phyloP scores from a whole-genome alignment of 768 basidiomycete genomes.

The Lactarius hengduanensis region DNA sequence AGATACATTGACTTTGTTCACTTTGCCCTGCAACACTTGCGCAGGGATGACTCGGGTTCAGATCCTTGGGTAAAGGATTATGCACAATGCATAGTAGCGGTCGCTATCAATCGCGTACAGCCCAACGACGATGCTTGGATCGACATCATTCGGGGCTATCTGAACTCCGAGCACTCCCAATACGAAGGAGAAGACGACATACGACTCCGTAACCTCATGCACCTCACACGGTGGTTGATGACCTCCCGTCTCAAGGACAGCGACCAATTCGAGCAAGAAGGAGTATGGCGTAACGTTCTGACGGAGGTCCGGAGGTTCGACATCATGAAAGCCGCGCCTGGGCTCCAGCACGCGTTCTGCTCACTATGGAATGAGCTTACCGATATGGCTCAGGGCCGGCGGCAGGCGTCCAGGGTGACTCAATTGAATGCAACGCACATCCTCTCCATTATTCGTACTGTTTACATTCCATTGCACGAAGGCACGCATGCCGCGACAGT shows the following conservation, averaged over 20 bases:
- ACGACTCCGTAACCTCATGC: conserved; percentile 6
- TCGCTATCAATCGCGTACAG: conserved; percentile 5
- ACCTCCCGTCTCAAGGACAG: neutral
- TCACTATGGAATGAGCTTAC: conserved; percentile 13
- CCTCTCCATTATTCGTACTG: neutral
- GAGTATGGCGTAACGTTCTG: conserved; percentile 4
- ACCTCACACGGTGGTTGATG: neutral
- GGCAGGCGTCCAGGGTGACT: neutral
- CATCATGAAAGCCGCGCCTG: neutral
- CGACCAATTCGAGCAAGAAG: neutral
- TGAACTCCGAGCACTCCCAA: neutral
- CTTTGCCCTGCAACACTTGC: neutral
- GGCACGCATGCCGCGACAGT: neutral
- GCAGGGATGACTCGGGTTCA: neutral
- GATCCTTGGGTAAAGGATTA: neutral
- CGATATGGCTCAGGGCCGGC: neutral
- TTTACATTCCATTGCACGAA: neutral
- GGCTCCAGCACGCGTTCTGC: conserved; percentile 7
- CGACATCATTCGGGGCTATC: neutral
- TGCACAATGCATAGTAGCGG: conserved; percentile 14
- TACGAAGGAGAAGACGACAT: neutral
- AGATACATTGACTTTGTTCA: neutral
- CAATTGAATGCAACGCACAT: neutral
- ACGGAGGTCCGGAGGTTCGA: neutral
- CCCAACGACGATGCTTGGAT: neutral